A percentile compares a stretch with the other conserved stretches of the same genome.
Conservation (phyloP, 225 moss, liverwort and hornwort genomes). For the Pseudisothecium myosuroides region DNA sequence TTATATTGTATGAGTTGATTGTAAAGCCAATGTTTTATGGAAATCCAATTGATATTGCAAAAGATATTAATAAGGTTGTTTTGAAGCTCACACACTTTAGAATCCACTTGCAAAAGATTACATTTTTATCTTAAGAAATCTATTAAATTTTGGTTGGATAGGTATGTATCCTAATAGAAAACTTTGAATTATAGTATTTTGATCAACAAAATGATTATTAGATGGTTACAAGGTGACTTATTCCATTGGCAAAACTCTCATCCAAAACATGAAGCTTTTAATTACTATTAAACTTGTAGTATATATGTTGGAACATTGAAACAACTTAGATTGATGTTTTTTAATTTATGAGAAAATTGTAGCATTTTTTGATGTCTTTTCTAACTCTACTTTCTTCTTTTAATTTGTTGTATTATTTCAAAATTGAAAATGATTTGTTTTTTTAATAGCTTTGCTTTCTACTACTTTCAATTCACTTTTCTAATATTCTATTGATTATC, state of each 20-base stretch:
- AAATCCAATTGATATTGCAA: not conserved
- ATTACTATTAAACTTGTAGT: not conserved
- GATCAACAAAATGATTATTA: not conserved
- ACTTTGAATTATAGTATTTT: not conserved
- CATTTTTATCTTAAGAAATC: not conserved
- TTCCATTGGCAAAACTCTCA: not conserved
- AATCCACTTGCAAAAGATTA: not conserved
- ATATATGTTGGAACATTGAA: not conserved
- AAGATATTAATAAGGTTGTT: not conserved
- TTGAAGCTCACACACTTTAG: not conserved
- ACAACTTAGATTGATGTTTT: not conserved
- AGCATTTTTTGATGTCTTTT: not conserved
- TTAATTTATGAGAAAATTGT: not conserved
- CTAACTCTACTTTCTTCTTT: fast-evolving
- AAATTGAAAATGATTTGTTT: not conserved
- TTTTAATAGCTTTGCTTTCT: not conserved
- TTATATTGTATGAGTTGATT: not conserved
- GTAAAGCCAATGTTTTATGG: not conserved
- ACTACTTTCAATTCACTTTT: not conserved
- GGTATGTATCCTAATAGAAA: not conserved
- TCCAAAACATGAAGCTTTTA: not conserved
- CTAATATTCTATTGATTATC: not conserved
- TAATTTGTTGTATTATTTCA: not conserved
- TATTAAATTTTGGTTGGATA: not conserved
- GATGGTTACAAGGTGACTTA: not conserved